These are phyloP conservation scores for Talaromyces piceae DNA, from an alignment of 2,329 filamentous ascomycete species.

Conservation along the genomic window DNA sequence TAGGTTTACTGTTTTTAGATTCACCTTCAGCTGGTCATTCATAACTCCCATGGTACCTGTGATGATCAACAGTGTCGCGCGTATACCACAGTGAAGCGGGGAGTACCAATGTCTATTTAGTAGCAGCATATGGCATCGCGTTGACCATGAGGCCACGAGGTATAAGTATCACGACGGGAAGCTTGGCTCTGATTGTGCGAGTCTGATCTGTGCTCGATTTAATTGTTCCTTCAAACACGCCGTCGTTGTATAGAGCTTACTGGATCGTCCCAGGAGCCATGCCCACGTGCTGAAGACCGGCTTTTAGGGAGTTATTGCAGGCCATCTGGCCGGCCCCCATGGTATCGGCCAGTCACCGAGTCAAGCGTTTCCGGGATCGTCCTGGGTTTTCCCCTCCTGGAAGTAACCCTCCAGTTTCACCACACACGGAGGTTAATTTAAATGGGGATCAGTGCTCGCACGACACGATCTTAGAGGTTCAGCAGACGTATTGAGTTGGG, in stretches of 20 bases:
- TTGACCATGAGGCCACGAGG: neutral
- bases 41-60: too few species aligned
- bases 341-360: neutral
- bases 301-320: too few species aligned
- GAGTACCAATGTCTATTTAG: too few species aligned
- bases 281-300: neutral
- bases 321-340: neutral
- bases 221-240: neutral
- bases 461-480: too few species aligned
- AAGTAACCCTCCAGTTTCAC: neutral
- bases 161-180: neutral
- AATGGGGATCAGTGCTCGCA: too few species aligned
- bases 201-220: neutral
- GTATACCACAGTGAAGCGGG: too few species aligned
- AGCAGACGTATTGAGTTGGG: neutral
- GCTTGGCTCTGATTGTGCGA: neutral
- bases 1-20: neutral
- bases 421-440: too few species aligned
- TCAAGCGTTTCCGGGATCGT: neutral
- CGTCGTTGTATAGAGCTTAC: neutral
- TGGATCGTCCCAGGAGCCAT: neutral
- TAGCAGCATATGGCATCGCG: too few species aligned
- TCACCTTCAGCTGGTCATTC: neutral
- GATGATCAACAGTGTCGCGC: too few species aligned
- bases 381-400: neutral